Conservation (phyloP, 345 rosid species). For the Viola odorata region DNA sequence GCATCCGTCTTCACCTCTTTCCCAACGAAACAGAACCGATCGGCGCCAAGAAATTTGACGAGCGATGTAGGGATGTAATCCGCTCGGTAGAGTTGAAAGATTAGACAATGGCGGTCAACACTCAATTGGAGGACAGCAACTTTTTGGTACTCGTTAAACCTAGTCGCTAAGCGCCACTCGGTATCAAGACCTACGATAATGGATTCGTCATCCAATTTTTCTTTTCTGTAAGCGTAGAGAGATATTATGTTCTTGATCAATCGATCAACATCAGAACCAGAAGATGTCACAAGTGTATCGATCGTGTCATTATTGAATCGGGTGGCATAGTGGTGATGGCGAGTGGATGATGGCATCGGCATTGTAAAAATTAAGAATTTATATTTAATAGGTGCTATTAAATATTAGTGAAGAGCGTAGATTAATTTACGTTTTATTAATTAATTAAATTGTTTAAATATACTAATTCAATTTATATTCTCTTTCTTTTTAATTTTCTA, state of each 20-base stretch:
- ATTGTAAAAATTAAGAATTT: too few relatives aligned
- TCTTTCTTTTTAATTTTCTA: too few relatives aligned
- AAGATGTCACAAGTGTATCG: neutral
- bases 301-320: neutral
- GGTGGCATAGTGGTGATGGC: too few relatives aligned
- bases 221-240: neutral
- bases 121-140: conserved; percentile 5
- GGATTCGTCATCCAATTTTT: too few relatives aligned
- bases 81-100: neutral
- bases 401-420: too few relatives aligned
- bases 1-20: conserved; percentile 2
- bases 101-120: neutral
- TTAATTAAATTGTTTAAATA: too few relatives aligned
- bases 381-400: too few relatives aligned
- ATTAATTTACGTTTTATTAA: too few relatives aligned
- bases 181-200: conserved; percentile 8
- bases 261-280: neutral
- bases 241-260: neutral
- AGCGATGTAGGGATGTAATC: neutral
- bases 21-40: neutral
- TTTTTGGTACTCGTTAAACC: neutral
- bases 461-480: too few relatives aligned
- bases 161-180: neutral
- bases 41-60: neutral
- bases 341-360: too few relatives aligned